These are phyloP conservation scores for Perkinsus olseni DNA, from an alignment of 169 alveolate species.

Conservation along the genomic window DNA sequence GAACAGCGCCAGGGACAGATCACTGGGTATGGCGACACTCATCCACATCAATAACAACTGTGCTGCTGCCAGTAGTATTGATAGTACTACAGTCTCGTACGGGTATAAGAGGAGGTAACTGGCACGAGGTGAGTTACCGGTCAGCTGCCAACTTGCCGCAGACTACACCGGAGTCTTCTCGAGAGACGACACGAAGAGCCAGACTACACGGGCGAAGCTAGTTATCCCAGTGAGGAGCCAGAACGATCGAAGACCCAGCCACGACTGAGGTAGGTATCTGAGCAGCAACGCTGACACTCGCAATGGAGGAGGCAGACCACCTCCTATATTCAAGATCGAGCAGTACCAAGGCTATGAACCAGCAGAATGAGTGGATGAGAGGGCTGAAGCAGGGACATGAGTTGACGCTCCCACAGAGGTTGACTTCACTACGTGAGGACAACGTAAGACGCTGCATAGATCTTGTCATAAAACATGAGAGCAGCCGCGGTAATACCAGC, in stretches of 20 bases:
- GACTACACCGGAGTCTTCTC: neutral
- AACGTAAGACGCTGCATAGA: neutral
- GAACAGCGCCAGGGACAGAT: neutral
- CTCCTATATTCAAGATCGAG: neutral
- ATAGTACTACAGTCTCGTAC: neutral
- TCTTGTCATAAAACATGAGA: neutral
- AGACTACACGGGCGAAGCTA: neutral
- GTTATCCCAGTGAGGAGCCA: neutral
- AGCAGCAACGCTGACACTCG: neutral
- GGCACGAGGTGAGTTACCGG: neutral
- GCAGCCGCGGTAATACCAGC: neutral
- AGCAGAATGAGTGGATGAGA: neutral
- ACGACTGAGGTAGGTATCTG: constrained; percentile 1
- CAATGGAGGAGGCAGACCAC: neutral
- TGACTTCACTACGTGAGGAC: neutral
- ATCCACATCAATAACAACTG: neutral
- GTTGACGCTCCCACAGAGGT: neutral
- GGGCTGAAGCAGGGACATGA: neutral
- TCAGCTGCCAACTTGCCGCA: neutral
- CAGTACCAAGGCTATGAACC: neutral
- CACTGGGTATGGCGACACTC: neutral
- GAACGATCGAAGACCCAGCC: neutral
- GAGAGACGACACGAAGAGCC: neutral
- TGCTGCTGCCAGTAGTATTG: neutral
- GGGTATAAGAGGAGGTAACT: neutral